Evolutionary conservation across 139 green algal genomes (phyloP), one percentile per base, ranked within the genome.

Genomic region (Nannochloris sp.): DNA sequence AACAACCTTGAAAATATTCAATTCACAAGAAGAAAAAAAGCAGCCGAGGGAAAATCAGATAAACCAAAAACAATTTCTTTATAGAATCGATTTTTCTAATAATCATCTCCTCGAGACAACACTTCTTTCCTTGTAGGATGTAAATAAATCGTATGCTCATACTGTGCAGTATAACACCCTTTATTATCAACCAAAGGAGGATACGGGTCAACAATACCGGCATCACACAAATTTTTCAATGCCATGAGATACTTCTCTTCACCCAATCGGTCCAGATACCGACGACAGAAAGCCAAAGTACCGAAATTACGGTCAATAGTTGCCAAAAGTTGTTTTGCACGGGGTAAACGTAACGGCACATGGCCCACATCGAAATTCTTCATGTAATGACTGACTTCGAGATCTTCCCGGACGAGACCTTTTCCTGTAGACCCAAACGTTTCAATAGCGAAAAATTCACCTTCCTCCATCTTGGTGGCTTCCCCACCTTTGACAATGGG

Each of bases 191-290:
- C 90, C 54, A 99, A 83, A 5, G 95, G 95, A 1, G 94, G 95
- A 83, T 97, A 98, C 5, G 93, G 81, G 72, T 96, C 83, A 30
- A 98, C 79, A 8, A 99, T 80, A 6, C 91, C 88, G 7, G 79
- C 80, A 61, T 99, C 92, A 65, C 86, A 97, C 36, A 99, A 77
- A 71, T 95, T 97, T 78, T 97, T 97, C 15, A 99, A 83, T 13
- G 94, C 94, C 91, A 99, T 96, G n/a, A 96, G 79, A 82, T 99
- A 99, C 81, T 97, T 97, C n/a, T 77, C 82, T 85, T 98, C 92
- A 0, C 93, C 93, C 36, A 98, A 45, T 4, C 93, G 78, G 77
- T 98, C 93, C 71, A 98, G 73, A 73, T 93, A 98, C 66, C 83
- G 74, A 60, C 87, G 82, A 85, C 95, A 99, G 83, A 99, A 99